A percentile compares a stretch with the other conserved stretches of the same genome.
phyloP scores from a whole-genome alignment of 192 early-diverging fungal genomes.

The Mortierella claussenii region DNA sequence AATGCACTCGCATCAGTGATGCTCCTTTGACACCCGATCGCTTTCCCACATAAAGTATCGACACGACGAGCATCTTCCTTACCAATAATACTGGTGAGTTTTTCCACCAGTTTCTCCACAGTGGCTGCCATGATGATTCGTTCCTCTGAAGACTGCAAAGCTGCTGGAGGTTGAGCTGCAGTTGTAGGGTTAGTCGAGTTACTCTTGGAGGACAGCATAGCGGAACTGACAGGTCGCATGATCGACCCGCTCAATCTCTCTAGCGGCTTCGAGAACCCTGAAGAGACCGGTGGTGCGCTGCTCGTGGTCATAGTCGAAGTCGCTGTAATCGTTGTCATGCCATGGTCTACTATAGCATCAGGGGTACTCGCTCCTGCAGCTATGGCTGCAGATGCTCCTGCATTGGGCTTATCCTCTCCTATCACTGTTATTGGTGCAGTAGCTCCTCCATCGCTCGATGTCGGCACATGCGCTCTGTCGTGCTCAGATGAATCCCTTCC shows the following conservation, averaged over 20 bases:
- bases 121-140: conserved; percentile 65
- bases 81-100: conserved; percentile 65
- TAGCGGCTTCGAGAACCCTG: neutral
- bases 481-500: conserved; percentile 15
- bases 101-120: conserved; percentile 65
- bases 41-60: too few species aligned
- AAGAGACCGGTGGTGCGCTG: neutral
- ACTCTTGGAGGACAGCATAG: conserved; percentile 2
- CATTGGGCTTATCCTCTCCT: too few species aligned
- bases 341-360: conserved; percentile 1
- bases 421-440: too few species aligned
- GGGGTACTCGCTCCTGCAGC: too few species aligned
- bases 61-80: conserved; percentile 6
- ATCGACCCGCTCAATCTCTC: conserved; percentile 16
- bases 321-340: too few species aligned
- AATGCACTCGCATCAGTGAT: too few species aligned
- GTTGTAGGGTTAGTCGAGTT: neutral
- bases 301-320: too few species aligned
- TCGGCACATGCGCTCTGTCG: neutral
- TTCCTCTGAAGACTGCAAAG: neutral
- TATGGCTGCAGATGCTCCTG: too few species aligned
- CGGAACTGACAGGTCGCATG: conserved; percentile 1
- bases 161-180: neutral
- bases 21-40: too few species aligned
- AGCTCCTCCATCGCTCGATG: neutral